These are phyloP conservation scores for Zygosaccharomyces pseudorouxii DNA, from an alignment of 805 yeast species.

Conservation along the genomic window DNA sequence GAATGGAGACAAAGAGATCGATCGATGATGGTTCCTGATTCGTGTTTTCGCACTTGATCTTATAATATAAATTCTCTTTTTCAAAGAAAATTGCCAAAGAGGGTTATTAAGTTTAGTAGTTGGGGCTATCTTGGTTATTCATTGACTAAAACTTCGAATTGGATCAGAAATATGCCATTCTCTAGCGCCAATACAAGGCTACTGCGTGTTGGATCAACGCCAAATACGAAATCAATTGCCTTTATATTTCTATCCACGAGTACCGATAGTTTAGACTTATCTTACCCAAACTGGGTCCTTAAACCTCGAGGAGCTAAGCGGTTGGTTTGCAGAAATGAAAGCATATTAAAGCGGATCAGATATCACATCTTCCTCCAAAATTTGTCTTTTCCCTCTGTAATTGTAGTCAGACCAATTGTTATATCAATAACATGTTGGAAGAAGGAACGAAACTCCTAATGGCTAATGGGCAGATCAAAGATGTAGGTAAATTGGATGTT, in stretches of 20 bases:
- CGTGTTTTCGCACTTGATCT: constrained; percentile 4
- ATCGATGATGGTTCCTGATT: background rate
- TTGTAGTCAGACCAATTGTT: background rate
- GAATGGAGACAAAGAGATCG: background rate
- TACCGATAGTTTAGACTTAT: background rate
- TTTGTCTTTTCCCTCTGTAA: background rate
- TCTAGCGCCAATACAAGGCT: background rate
- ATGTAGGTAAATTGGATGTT: constrained; percentile 35
- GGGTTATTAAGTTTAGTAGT: background rate
- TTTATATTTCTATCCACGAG: background rate
- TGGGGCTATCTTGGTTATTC: constrained; percentile 1
- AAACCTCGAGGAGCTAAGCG: background rate
- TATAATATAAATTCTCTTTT: background rate
- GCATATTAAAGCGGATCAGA: constrained; percentile 3
- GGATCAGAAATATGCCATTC: background rate
- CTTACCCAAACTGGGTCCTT: constrained; percentile 5
- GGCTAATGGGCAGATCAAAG: constrained; percentile 39
- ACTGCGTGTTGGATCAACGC: background rate
- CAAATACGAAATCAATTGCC: constrained; percentile 3
- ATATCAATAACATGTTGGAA: constrained; percentile 24
- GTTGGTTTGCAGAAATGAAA: background rate
- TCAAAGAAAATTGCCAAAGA: constrained; percentile 4
- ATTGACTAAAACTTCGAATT: background rate
- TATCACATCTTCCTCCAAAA: background rate
- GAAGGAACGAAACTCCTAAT: constrained; percentile 40